Conservation (phyloP, 106 monocot species). For the Narthecium ossifragum region DNA sequence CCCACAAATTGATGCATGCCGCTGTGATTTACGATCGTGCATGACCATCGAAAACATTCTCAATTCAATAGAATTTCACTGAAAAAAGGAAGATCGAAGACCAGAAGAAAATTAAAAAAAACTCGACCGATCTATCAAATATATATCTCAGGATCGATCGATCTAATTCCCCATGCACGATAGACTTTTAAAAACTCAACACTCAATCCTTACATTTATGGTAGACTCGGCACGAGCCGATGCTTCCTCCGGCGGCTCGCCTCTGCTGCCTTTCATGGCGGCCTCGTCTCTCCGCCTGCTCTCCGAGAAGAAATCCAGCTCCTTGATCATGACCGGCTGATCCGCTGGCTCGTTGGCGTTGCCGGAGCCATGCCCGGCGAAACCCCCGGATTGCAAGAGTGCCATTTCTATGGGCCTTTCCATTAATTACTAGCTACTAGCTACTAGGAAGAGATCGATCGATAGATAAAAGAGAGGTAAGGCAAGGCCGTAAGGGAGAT, state of each 20-base stretch:
- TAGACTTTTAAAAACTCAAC: too few relatives aligned
- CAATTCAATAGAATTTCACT: too few relatives aligned
- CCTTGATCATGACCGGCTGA: constrained; percentile 11
- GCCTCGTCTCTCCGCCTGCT: neutral
- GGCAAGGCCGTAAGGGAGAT: too few relatives aligned
- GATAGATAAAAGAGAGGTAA: neutral
- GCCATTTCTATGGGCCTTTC: constrained; percentile 14
- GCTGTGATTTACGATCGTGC: too few relatives aligned
- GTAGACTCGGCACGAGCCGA: neutral
- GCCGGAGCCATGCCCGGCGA: neutral
- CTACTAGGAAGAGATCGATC: neutral
- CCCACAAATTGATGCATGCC: too few relatives aligned
- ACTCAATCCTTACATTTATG: constrained; percentile 18
- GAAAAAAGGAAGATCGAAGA: too few relatives aligned
- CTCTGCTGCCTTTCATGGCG: neutral
- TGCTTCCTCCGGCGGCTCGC: neutral
- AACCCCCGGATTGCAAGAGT: constrained; percentile 3
- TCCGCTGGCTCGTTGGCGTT: neutral
- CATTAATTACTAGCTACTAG: too few relatives aligned
- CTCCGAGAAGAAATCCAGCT: constrained; percentile 39
- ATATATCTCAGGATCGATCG: too few relatives aligned
- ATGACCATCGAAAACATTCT: too few relatives aligned
- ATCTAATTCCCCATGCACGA: too few relatives aligned
- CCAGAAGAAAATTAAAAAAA: too few relatives aligned
- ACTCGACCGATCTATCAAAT: too few relatives aligned